These are phyloP conservation scores for Cystobasidium ongulense DNA, from an alignment of 768 basidiomycete genomes.

Conservation along the genomic window DNA sequence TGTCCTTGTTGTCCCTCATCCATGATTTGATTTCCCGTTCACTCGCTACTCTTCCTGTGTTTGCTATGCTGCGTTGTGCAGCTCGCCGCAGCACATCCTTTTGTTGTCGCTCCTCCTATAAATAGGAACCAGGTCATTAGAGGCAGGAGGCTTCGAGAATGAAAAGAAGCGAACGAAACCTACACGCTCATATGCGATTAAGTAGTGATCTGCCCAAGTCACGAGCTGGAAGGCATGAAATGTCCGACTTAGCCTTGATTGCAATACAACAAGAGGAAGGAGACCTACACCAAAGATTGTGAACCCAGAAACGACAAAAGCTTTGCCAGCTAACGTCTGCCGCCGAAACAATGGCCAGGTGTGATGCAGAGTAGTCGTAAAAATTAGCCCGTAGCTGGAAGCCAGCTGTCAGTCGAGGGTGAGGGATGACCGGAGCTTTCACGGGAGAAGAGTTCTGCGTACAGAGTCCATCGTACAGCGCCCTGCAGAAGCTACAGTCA, in stretches of 20 bases:
- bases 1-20: slow-evolving; percentile 9
- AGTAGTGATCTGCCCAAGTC: slow-evolving; percentile 26
- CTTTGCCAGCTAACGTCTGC: slow-evolving; percentile 26
- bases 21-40: slow-evolving; percentile 18
- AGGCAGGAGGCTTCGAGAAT: not conserved
- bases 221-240: slow-evolving; percentile 8
- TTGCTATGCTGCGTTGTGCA: slow-evolving; percentile 3
- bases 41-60: not conserved
- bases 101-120: not conserved
- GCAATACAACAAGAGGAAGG: not conserved
- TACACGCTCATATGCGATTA: slow-evolving; percentile 14
- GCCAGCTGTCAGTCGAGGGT: not conserved
- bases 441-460: not conserved
- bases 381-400: slow-evolving; percentile 4
- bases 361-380: slow-evolving; percentile 14
- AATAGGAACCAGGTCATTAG: not conserved
- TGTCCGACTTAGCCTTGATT: not conserved
- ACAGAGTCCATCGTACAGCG: slow-evolving; percentile 26
- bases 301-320: slow-evolving; percentile 12
- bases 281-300: slow-evolving; percentile 24
- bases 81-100: slow-evolving; percentile 8
- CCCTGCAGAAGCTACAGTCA: not conserved
- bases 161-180: not conserved
- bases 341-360: slow-evolving; percentile 16
- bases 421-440: not conserved